Evolutionary conservation across 331 rosid species (phyloP), one percentile per base, ranked within the genome.

Genomic region (Stylosanthes scabra): DNA sequence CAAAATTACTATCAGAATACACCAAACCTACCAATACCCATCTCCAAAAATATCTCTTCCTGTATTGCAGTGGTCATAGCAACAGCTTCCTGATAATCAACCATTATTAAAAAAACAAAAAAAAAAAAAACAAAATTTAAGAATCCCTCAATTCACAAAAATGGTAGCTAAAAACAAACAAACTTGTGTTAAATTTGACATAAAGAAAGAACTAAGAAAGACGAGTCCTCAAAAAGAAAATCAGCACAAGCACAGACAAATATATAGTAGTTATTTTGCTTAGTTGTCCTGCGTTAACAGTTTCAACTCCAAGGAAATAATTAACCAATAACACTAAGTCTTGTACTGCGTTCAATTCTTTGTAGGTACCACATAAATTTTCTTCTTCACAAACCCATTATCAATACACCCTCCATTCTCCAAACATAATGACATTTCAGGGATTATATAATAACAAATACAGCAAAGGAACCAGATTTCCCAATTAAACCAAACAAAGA

Each of bases 1-100:
- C 46, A 46, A n/a, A 20, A 20, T 0, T 20, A 20, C 25, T 1
- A 20, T 44, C 41, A 57, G 34, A 64, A 52, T 40, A 37, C n/a
- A 70, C 61, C 28, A 34, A 72, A 66, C 86, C 52, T 80, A 93
- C 97, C 96, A 76, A 93, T 75, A 45, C 91, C 97, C 93, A 91
- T 89, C 78, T 93, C 96, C 61, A 78, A 39, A 81, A 93, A 74
- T 63, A 91, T 87, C 88, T 91, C 98, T 78, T 91, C 92, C 78
- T 91, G 93, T 71, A 93, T 84, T 31, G 91, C 84, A 61, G 98
- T 93, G 70, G 96, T 89, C 59, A 87, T 86, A 71, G 93, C 97
- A n/a, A 91, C 97, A 74, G 96, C 93, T 83, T 91, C 96, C 98
- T 93, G 89, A 80, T 14, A 75, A 78, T 39, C 34, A 41, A 59